Evolutionary conservation across 1,284 basidiomycete genomes (phyloP).

Genomic region (Papiliotrema terrestris): DNA sequence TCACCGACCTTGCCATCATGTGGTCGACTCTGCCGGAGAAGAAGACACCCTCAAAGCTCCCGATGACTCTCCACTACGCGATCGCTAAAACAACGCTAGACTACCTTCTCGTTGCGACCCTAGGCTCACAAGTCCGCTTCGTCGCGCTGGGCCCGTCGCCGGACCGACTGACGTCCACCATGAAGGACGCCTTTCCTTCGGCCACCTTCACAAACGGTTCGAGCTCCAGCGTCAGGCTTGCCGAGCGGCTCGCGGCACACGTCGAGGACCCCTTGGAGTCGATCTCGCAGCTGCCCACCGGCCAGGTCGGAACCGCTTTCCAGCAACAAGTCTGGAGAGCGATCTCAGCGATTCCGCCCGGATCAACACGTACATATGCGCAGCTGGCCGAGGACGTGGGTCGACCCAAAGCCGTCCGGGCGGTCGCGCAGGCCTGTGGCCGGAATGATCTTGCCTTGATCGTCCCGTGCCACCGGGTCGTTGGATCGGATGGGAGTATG

Average conservation of each 20-base stretch:
- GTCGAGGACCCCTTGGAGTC: background rate
- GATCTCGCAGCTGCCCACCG: background rate
- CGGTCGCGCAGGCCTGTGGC: slow-evolving; percentile 6
- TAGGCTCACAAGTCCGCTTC: background rate
- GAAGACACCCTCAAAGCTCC: background rate
- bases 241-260: background rate
- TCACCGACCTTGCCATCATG: background rate
- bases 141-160: background rate
- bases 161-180: background rate
- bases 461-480: slow-evolving; percentile 2
- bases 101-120: background rate
- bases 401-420: background rate
- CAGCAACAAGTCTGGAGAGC: slow-evolving; percentile 5
- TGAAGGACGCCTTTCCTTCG: background rate
- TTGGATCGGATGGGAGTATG: background rate
- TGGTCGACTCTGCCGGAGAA: background rate
- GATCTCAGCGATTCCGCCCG: slow-evolving; percentile 3
- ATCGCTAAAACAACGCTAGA: background rate
- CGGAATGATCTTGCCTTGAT: slow-evolving; percentile 1
- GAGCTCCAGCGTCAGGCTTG: background rate
- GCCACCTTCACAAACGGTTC: background rate
- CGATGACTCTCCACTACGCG: background rate
- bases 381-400: background rate
- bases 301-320: background rate
- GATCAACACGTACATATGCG: slow-evolving; percentile 1